phyloP scores from a whole-genome alignment of 2,329 filamentous ascomycete genomes.

The Cercospora beticola region DNA sequence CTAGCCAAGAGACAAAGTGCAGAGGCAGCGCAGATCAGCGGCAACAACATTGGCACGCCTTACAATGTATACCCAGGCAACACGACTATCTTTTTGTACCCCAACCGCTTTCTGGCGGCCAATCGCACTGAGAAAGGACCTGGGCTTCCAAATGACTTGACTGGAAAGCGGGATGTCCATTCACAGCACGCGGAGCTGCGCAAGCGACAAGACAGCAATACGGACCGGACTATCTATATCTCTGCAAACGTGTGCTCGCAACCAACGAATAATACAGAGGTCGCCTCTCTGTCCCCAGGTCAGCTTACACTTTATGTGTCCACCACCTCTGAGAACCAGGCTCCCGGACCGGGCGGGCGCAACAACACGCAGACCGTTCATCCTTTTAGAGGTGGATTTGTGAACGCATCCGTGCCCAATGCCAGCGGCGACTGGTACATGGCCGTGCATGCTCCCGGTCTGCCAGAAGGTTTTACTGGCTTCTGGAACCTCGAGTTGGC shows the following conservation, averaged over 20 bases:
- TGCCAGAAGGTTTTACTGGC: slow-evolving; percentile 60
- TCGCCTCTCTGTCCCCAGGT: slow-evolving; percentile 50
- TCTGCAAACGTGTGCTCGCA: slow-evolving; percentile 85
- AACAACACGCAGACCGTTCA: slow-evolving; percentile 49
- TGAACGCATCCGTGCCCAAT: slow-evolving; percentile 58
- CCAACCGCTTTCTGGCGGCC: slow-evolving; percentile 55
- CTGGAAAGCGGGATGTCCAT: slow-evolving; percentile 12
- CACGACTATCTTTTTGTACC: slow-evolving; percentile 65
- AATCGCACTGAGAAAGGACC: slow-evolving; percentile 35
- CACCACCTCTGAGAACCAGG: slow-evolving; percentile 55
- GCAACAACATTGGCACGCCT: slow-evolving; percentile 62
- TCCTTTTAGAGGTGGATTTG: slow-evolving; percentile 67
- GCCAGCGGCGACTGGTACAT: slow-evolving; percentile 71
- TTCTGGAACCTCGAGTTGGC: slow-evolving; percentile 79
- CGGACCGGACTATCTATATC: slow-evolving; percentile 64
- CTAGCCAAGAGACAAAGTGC: slow-evolving; percentile 37
- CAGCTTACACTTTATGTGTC: slow-evolving; percentile 81
- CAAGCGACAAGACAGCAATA: slow-evolving; percentile 27
- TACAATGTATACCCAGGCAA: slow-evolving; percentile 59
- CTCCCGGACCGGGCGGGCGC: slow-evolving; percentile 61
- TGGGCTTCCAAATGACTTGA: slow-evolving; percentile 34
- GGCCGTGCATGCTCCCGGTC: slow-evolving; percentile 68
- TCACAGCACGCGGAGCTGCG: slow-evolving; percentile 30
- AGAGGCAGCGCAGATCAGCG: slow-evolving; percentile 28
- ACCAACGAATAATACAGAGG: slow-evolving; percentile 57